A percentile compares a stretch with the other conserved stretches of the same genome.
Conservation (phyloP, 371 early-diverging fungal species). For the Mortierella sp. region DNA sequence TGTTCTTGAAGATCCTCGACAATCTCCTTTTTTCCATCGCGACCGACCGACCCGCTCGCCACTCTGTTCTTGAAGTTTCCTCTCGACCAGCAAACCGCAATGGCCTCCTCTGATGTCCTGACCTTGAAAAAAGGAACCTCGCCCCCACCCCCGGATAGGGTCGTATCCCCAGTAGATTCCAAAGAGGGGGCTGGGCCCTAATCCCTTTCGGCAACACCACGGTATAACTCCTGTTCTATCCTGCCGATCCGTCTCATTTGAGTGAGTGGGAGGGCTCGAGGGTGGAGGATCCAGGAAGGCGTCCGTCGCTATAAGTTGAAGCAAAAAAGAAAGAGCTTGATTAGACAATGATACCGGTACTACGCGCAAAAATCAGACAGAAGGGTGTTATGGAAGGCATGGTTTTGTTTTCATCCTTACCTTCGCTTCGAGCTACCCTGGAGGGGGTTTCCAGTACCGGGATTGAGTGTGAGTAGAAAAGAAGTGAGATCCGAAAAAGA, state of each 20-base stretch:
- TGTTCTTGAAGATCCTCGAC: neutral
- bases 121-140: neutral
- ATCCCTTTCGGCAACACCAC: neutral
- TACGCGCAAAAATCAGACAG: too few species aligned
- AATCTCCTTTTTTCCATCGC: neutral
- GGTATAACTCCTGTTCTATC: neutral
- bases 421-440: too few species aligned
- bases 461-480: neutral
- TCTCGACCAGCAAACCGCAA: neutral
- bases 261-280: too few species aligned
- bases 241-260: neutral
- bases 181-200: too few species aligned
- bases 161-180: neutral
- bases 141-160: neutral
- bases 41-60: neutral
- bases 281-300: too few species aligned
- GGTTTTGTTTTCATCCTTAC: too few species aligned
- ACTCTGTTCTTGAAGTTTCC: neutral
- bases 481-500: neutral
- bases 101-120: neutral
- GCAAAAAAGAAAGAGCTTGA: too few species aligned
- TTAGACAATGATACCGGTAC: too few species aligned
- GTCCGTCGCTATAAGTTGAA: too few species aligned
- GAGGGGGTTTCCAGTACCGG: neutral
- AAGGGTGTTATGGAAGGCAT: too few species aligned